Conservation (phyloP, 202 grass and related monocot genomes). For the Dendrocalamus latiflorus region DNA sequence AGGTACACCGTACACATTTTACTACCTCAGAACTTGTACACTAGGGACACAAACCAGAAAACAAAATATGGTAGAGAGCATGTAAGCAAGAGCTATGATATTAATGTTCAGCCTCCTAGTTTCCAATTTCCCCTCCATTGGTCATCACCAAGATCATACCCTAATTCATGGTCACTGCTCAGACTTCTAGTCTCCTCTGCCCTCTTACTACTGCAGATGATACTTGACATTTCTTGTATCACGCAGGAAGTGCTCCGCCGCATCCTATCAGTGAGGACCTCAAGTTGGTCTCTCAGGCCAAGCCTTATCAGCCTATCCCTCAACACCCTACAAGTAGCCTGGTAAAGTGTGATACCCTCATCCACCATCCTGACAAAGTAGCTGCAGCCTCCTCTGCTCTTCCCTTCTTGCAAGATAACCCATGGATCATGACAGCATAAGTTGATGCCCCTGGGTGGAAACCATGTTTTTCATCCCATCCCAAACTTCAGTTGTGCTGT, state of each 20-base stretch:
- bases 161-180: slow-evolving; percentile 1
- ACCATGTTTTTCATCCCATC: slow-evolving; percentile 70
- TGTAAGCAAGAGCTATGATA: neutral
- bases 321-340: slow-evolving; percentile 63
- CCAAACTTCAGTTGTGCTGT: slow-evolving; percentile 66
- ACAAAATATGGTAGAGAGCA: slow-evolving; percentile 3
- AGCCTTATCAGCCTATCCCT: slow-evolving; percentile 66
- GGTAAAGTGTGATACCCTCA: slow-evolving; percentile 82
- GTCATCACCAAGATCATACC: slow-evolving; percentile 16
- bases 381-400: slow-evolving; percentile 65
- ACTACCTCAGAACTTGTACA: slow-evolving; percentile 12
- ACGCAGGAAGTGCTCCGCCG: slow-evolving; percentile 62
- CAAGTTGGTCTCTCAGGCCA: slow-evolving; percentile 49
- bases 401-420: slow-evolving; percentile 73
- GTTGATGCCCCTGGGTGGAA: slow-evolving; percentile 63
- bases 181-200: slow-evolving; percentile 19
- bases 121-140: slow-evolving; percentile 41
- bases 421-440: slow-evolving; percentile 85
- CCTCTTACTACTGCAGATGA: slow-evolving; percentile 47
- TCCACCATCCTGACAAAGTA: slow-evolving; percentile 91
- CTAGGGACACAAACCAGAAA: slow-evolving; percentile 9
- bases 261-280: slow-evolving; percentile 66
- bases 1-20: neutral
- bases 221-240: slow-evolving; percentile 56
- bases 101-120: slow-evolving; percentile 1